Evolutionary conservation across 441 rosid genomes (phyloP).

Genomic region (Theobroma grandiflorum): DNA sequence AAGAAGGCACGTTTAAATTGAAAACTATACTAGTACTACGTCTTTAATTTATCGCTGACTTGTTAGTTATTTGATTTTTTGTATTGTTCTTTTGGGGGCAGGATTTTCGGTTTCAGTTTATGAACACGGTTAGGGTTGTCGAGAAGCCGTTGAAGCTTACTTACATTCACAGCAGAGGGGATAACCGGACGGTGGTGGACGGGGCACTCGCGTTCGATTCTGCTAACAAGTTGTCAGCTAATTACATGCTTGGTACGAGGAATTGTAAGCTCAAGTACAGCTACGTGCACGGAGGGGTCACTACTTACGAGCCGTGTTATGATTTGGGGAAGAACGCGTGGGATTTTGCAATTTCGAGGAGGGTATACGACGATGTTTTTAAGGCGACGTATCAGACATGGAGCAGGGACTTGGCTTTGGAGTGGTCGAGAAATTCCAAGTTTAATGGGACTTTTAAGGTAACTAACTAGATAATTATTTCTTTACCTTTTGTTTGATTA

Average conservation of each 20-base stretch:
- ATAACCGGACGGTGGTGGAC: slow-evolving; percentile 75
- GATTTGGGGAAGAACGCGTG: slow-evolving; percentile 82
- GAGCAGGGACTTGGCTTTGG: slow-evolving; percentile 70
- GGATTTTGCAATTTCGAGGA: slow-evolving; percentile 81
- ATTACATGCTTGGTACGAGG: slow-evolving; percentile 75
- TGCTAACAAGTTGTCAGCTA: slow-evolving; percentile 82
- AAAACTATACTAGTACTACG: not conserved
- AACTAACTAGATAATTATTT: not conserved
- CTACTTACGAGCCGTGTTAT: slow-evolving; percentile 82
- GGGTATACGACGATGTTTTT: slow-evolving; percentile 64
- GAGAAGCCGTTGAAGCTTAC: slow-evolving; percentile 91
- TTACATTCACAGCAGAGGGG: slow-evolving; percentile 79
- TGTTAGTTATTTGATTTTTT: slow-evolving; percentile 16
- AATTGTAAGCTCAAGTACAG: slow-evolving; percentile 89
- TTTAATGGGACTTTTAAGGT: slow-evolving; percentile 73
- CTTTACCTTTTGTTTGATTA: not conserved
- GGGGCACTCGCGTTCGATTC: slow-evolving; percentile 72
- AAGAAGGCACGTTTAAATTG: slow-evolving; percentile 55
- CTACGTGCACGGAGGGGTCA: slow-evolving; percentile 66
- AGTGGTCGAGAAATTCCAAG: slow-evolving; percentile 78
- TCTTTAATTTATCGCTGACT: not conserved
- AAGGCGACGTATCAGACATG: slow-evolving; percentile 78
- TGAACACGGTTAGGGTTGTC: slow-evolving; percentile 75
- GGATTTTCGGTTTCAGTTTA: slow-evolving; percentile 97
- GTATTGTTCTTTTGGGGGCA: slow-evolving; percentile 35